Base-by-base conservation (phyloP, 164 flowering plant genomes). In the Cinnamomum chago region DNA sequence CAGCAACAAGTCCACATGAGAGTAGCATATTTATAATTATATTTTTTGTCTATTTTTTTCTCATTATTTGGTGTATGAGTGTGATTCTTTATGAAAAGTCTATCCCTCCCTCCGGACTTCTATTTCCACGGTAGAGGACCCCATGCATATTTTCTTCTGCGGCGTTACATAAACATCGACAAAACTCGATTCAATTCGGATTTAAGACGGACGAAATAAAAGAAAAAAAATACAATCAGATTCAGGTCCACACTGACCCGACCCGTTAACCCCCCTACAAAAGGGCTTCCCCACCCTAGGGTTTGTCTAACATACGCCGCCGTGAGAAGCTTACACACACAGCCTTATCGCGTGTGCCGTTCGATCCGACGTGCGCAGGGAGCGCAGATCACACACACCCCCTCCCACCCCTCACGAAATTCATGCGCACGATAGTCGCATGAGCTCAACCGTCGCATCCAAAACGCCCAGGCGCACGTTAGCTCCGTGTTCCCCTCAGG, bases 401-500 rank as follows among this genome's bases (percentile, higher is more conserved):
- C 18, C 12, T 73, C 74, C 77, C 74, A 9, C 33, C 18, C 47
- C 0, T 7, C 12, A 5, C 22, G 18, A 66, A 66, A 67, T 7
- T 64, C 67, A 23, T 13, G 67, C 55, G 67, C 58, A 35, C 72
- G 72, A 25, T 72, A 76, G 27, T 60, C 58, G 33, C 40, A 69
- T 14, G 47, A 62, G 28, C 67, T 11, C 67, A 10, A 66, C 35
- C 20, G 40, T 27, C 66, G 35, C 24, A 6, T 27, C 47, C 47
- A 35, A 70, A 70, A 7, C 23, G 15, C 60, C 47, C 69, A n/a
- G 72, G 85, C 81, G 76, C 70, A 74, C 55, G 78, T 76, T 81
- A 70, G 79, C 75, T 25, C 67, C 58, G 65, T 77, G 76, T 50
- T 55, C 68, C 74, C 78, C 14, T 52, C 65, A n/a, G 72, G 85